phyloP scores from a whole-genome alignment of 2,329 filamentous ascomycete genomes.

The Zymoseptoria tritici region DNA sequence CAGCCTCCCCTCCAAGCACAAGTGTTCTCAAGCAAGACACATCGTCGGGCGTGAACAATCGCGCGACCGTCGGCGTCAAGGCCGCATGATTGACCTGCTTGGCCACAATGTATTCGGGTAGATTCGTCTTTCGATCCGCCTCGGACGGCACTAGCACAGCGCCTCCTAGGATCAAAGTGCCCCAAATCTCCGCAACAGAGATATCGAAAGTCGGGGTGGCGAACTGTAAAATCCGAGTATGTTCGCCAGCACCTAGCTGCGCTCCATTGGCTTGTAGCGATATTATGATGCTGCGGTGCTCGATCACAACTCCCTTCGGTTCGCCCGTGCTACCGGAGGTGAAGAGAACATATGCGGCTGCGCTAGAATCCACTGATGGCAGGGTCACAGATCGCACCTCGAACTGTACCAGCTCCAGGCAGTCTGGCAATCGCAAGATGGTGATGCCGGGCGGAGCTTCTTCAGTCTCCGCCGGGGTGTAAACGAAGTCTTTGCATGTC shows the following conservation, averaged over 20 bases:
- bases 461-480: neutral
- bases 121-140: too few relatives aligned
- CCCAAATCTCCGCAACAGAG: neutral
- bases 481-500: neutral
- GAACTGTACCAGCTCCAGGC: too few relatives aligned
- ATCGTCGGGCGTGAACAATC: neutral
- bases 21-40: neutral
- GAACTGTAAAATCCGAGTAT: too few relatives aligned
- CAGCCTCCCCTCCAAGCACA: neutral
- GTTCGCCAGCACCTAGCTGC: too few relatives aligned
- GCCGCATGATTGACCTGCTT: neutral
- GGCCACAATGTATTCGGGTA: too few relatives aligned
- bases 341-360: neutral
- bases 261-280: neutral
- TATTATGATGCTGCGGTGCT: neutral
- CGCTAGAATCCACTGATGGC: too few relatives aligned
- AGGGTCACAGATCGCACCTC: too few relatives aligned
- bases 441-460: neutral
- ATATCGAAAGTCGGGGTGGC: too few relatives aligned
- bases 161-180: neutral
- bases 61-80: neutral
- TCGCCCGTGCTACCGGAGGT: neutral
- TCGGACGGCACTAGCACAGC: too few relatives aligned
- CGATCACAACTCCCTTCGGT: neutral
- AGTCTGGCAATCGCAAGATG: too few relatives aligned